These are phyloP conservation scores for Ramalina intermedia DNA, from an alignment of 495 filamentous ascomycete genomes.

Conservation along the genomic window DNA sequence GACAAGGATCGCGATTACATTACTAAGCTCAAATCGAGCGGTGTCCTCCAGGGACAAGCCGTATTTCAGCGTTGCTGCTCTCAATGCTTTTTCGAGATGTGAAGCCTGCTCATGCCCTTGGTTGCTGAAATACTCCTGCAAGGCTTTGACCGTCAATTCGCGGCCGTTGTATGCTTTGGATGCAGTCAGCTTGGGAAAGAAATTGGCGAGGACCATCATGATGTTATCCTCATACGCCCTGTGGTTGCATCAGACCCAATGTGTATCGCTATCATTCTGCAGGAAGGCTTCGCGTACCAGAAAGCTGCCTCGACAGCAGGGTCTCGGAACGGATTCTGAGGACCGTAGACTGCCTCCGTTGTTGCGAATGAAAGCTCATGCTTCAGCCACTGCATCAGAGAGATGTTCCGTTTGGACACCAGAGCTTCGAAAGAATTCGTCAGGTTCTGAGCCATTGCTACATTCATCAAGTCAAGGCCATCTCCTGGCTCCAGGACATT, in stretches of 20 bases:
- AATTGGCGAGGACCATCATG: constrained; percentile 19
- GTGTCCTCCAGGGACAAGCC: constrained; percentile 26
- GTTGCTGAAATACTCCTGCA: constrained; percentile 27
- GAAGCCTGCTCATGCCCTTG: constrained; percentile 24
- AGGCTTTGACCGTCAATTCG: constrained; percentile 21
- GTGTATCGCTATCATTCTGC: background rate
- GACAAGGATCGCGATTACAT: constrained; percentile 25
- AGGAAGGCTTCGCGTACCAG: constrained; percentile 21
- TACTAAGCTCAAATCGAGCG: constrained; percentile 26
- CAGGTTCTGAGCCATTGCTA: too few species aligned
- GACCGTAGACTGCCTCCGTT: constrained; percentile 35
- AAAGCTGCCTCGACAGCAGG: constrained; percentile 25
- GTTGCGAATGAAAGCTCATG: constrained; percentile 27
- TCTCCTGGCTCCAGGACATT: too few species aligned
- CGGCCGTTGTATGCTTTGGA: constrained; percentile 28
- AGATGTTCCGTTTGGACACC: constrained; percentile 4
- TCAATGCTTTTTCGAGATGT: constrained; percentile 20
- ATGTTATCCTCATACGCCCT: constrained; percentile 33
- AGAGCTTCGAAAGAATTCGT: constrained; percentile 2
- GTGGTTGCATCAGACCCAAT: background rate
- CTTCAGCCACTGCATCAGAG: too few species aligned
- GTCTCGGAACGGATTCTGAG: constrained; percentile 34
- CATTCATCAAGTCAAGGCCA: too few species aligned
- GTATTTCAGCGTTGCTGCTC: constrained; percentile 16
- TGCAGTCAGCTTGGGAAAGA: constrained; percentile 26